Evolutionary conservation across 75 land plant species (phyloP), one percentile per base, ranked within the genome.

Genomic region (Ceratopteris richardii): DNA sequence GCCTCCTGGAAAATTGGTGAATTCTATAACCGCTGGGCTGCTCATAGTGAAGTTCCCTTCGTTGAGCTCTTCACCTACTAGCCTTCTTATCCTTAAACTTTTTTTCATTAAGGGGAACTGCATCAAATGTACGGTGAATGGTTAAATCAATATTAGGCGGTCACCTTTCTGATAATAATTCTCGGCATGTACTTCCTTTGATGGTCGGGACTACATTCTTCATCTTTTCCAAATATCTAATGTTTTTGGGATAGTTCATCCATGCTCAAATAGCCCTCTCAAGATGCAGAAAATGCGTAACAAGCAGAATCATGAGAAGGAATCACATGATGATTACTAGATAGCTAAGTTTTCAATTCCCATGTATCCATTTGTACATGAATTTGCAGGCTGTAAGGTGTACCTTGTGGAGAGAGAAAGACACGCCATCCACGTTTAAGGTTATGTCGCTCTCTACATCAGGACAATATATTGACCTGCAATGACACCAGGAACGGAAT

Each of bases 361-460:
- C 17, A 46, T 5, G 50, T 4, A 17, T 4, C 22, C 2, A 46
- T 46, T 5, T 46, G 22, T 21, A 5, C 14, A 46, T 3, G 22
- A 21, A 40, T 40, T 46, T 46, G 50, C 50, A 46, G 18, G 50
- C 17, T 2, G 22, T n/a, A 46, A 2, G 22, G 17, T 4, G 33
- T 62, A 84, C 92, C 85, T 92, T 92, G 47, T 93, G 98, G 20
- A 93, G 68, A 20, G 81, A 73, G 57, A 93, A 93, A 18, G 73
- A 63, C 40, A 67, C 79, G 44, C 84, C 85, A 28, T 56, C 73
- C 7, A 93, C 82, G 53, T 85, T 86, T 9, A 93, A 73, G 1
- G 80, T 74, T 40, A 93, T 74, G 69, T 93, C 98, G 50, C 95
- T 88, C 25, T 90, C 96, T 61, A 93, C 82, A 68, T 87, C 95